Percentiles rank a stretch among this genome's conserved stretches.
These are phyloP conservation scores for Saccharomyces eubayanus DNA, from an alignment of 805 yeast genomes.

Conservation along the genomic window DNA sequence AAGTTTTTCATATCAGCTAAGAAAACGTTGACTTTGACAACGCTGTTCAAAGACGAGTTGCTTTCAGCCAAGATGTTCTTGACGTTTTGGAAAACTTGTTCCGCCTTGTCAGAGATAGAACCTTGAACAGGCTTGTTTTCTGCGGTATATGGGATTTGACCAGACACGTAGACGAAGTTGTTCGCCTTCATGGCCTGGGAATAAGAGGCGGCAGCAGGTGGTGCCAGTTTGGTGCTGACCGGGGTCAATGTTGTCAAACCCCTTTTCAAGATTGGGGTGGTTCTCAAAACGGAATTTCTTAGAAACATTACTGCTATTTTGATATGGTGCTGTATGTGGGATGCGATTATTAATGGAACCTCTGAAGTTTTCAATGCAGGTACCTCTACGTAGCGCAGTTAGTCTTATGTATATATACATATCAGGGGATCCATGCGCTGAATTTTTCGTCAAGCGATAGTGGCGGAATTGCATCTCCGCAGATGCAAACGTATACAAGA, in stretches of 20 bases:
- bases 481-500: neutral
- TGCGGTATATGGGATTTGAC: slow-evolving; percentile 85
- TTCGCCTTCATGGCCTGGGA: slow-evolving; percentile 90
- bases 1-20: slow-evolving; percentile 84
- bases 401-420: neutral
- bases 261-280: neutral
- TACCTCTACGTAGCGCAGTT: neutral
- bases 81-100: slow-evolving; percentile 60
- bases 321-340: neutral
- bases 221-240: slow-evolving; percentile 67
- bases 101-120: slow-evolving; percentile 63
- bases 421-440: neutral
- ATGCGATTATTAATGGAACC: neutral
- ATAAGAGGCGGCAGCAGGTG: slow-evolving; percentile 94
- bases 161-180: slow-evolving; percentile 81
- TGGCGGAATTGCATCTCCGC: neutral
- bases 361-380: neutral
- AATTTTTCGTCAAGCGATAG: neutral
- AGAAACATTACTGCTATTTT: neutral
- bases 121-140: slow-evolving; percentile 74
- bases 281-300: neutral
- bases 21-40: slow-evolving; percentile 80
- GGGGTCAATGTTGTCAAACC: slow-evolving; percentile 5
- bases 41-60: slow-evolving; percentile 70
- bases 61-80: slow-evolving; percentile 70